Evolutionary conservation across 2,329 filamentous ascomycete genomes (phyloP).

Genomic region (Talaromyces pinophilus): DNA sequence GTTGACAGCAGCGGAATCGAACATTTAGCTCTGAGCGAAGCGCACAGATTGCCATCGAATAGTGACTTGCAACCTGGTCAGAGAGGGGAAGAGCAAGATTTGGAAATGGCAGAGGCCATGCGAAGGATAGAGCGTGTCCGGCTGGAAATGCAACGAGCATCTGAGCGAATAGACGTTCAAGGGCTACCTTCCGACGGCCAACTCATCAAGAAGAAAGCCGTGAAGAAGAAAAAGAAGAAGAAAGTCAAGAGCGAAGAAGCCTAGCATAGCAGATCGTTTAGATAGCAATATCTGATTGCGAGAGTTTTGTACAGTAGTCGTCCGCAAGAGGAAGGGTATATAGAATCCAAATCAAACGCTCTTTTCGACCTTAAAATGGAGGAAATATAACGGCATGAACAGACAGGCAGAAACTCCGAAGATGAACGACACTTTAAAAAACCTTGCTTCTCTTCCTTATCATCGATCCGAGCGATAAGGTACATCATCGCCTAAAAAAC

Average conservation of each 20-base stretch:
- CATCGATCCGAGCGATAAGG: not conserved
- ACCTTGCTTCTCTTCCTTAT: not conserved
- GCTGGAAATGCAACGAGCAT: constrained; percentile 71
- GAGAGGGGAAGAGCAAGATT: constrained; percentile 79
- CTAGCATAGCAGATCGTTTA: not conserved
- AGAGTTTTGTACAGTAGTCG: constrained; percentile 16
- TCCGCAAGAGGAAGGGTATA: constrained; percentile 11
- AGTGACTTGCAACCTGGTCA: constrained; percentile 56
- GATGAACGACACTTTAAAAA: not conserved
- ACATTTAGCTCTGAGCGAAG: constrained; percentile 66
- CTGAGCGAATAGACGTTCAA: constrained; percentile 53
- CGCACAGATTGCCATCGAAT: constrained; percentile 26
- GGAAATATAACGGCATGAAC: not conserved
- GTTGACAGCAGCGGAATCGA: constrained; percentile 85
- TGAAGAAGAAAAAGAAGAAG: constrained; percentile 30
- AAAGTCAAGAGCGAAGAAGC: constrained; percentile 8
- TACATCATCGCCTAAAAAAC: constrained; percentile 26
- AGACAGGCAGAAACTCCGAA: not conserved
- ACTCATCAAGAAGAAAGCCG: constrained; percentile 61
- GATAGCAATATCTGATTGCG: not conserved
- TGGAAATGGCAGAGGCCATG: constrained; percentile 85
- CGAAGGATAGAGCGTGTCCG: constrained; percentile 83
- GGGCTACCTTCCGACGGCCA: constrained; percentile 49
- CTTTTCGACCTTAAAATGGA: not conserved
- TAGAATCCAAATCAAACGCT: constrained; percentile 11